These are phyloP conservation scores for Seiridium unicorne DNA, from an alignment of 2,329 filamentous ascomycete species.

Conservation along the genomic window DNA sequence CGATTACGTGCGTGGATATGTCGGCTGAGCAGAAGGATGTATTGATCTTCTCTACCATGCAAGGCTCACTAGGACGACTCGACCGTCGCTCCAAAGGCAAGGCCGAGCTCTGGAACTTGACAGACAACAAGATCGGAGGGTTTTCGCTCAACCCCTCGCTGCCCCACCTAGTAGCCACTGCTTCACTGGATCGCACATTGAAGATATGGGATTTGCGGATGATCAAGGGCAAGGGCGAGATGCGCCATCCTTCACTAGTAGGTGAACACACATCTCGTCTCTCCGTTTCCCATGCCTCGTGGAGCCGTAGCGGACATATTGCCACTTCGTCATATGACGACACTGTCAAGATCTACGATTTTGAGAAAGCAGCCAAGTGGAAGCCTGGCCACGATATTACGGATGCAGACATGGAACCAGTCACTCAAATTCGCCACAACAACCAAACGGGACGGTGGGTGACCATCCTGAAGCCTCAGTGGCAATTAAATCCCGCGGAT, in stretches of 20 bases:
- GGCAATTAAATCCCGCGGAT: constrained; percentile 78
- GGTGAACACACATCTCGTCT: constrained; percentile 80
- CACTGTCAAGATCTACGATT: constrained; percentile 88
- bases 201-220: constrained; percentile 86
- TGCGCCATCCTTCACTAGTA: constrained; percentile 64
- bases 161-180: constrained; percentile 82
- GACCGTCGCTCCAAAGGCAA: constrained; percentile 66
- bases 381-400: constrained; percentile 55
- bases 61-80: constrained; percentile 76
- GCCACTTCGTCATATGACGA: constrained; percentile 95
- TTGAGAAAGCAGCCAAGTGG: constrained; percentile 62
- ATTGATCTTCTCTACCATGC: constrained; percentile 84
- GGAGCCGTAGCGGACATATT: constrained; percentile 79
- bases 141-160: constrained; percentile 81
- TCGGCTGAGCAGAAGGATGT: constrained; percentile 66
- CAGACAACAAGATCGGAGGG: constrained; percentile 93
- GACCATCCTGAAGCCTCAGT: constrained; percentile 78
- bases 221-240: constrained; percentile 62
- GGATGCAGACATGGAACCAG: constrained; percentile 66
- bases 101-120: constrained; percentile 70
- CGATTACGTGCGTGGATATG: constrained; percentile 83
- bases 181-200: constrained; percentile 83
- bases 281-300: constrained; percentile 90
- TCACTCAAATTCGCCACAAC: constrained; percentile 74
- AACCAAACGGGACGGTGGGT: constrained; percentile 97